Percentiles rank a stretch among this genome's conserved stretches.
These are phyloP conservation scores for Zygosaccharomyces bisporus DNA, from an alignment of 805 yeast genomes.

Conservation along the genomic window DNA sequence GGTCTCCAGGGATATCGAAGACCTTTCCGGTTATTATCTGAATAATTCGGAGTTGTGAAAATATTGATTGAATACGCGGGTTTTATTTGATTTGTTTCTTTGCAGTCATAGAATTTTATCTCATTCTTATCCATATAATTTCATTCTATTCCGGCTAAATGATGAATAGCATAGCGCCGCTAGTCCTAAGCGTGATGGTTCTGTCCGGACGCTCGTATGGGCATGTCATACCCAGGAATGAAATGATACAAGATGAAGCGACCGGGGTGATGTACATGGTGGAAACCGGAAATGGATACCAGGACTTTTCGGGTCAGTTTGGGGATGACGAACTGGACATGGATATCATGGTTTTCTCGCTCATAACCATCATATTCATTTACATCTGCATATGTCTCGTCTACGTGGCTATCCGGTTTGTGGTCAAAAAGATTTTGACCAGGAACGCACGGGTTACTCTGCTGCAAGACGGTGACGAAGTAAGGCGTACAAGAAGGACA, in stretches of 20 bases:
- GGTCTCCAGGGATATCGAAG: neutral
- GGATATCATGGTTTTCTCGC: slow-evolving; percentile 24
- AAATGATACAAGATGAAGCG: slow-evolving; percentile 6
- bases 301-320: slow-evolving; percentile 10
- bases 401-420: slow-evolving; percentile 16
- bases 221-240: slow-evolving; percentile 13
- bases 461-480: slow-evolving; percentile 16
- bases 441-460: slow-evolving; percentile 17
- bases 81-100: neutral
- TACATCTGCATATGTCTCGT: slow-evolving; percentile 19
- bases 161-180: slow-evolving; percentile 8
- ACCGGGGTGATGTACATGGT: slow-evolving; percentile 8
- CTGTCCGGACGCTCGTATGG: slow-evolving; percentile 5
- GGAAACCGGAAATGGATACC: slow-evolving; percentile 4
- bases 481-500: slow-evolving; percentile 14
- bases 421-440: slow-evolving; percentile 15
- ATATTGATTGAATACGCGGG: neutral
- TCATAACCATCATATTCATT: slow-evolving; percentile 22
- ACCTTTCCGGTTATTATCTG: neutral
- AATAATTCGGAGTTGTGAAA: neutral
- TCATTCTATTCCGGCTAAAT: slow-evolving; percentile 2
- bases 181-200: slow-evolving; percentile 1
- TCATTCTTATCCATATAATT: neutral
- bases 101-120: neutral
- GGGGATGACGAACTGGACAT: slow-evolving; percentile 26